These are phyloP conservation scores for Passalora sequoiae DNA, from an alignment of 2,329 filamentous ascomycete genomes.

Conservation along the genomic window DNA sequence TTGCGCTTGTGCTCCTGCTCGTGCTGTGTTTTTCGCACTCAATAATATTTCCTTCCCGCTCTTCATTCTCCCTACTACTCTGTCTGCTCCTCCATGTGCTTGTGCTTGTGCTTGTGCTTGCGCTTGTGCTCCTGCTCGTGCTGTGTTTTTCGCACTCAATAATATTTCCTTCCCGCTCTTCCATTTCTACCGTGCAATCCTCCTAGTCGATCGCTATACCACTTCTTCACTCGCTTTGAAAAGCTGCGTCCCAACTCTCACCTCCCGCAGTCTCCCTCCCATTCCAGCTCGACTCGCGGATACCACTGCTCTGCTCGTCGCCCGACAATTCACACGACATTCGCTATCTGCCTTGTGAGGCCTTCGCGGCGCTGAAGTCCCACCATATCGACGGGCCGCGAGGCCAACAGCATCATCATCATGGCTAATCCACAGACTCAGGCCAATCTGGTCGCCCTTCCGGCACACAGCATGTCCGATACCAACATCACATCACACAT, in stretches of 20 bases:
- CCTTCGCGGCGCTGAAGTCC: conserved; percentile 14
- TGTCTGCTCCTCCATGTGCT: no score
- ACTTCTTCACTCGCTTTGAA: conserved; percentile 8
- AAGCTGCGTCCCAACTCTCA: no score
- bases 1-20: no score
- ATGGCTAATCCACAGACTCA: conserved; percentile 60
- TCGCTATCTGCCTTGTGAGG: conserved; percentile 13
- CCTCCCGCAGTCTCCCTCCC: background rate
- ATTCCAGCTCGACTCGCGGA: background rate
- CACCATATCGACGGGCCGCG: conserved; percentile 17
- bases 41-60: no score
- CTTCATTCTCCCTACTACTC: no score
- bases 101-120: no score
- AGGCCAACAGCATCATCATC: conserved; percentile 23
- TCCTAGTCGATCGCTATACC: conserved; percentile 6
- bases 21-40: no score
- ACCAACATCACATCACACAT: conserved; percentile 67
- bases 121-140: no score
- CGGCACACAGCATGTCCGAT: conserved; percentile 73
- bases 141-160: no score
- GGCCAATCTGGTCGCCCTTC: conserved; percentile 80
- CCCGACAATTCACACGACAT: conserved; percentile 1
- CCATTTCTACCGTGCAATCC: no score
- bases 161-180: no score
- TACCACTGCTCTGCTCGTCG: background rate